phyloP scores from a whole-genome alignment of 495 filamentous ascomycete species.

The Clohesyomyces aquaticus region DNA sequence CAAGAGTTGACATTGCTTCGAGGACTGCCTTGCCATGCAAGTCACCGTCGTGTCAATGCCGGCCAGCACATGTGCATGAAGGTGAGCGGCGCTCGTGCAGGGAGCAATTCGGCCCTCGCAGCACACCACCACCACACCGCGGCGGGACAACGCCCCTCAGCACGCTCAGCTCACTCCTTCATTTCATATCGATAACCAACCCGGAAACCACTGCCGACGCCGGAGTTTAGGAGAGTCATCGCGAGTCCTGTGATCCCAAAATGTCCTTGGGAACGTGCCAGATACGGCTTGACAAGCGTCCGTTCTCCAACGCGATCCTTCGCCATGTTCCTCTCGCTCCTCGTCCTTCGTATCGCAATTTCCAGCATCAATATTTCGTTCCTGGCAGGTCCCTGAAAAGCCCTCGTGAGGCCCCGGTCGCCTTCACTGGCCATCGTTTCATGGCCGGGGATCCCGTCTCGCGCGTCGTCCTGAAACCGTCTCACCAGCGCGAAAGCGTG shows the following conservation, averaged over 20 bases:
- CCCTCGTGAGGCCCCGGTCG: conserved; percentile 3
- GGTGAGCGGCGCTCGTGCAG: background rate
- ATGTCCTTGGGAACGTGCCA: background rate
- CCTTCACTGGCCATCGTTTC: conserved; percentile 17
- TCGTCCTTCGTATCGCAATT: conserved; percentile 2
- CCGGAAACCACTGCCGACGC: background rate
- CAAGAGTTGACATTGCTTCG: too few relatives aligned
- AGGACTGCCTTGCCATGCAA: background rate
- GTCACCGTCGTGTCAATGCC: background rate
- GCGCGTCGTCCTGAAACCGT: conserved; percentile 29
- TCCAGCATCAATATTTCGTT: background rate
- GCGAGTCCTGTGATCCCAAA: background rate
- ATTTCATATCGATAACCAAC: background rate
- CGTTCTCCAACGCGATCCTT: background rate
- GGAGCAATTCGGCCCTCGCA: too few relatives aligned
- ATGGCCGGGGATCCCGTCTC: conserved; percentile 27
- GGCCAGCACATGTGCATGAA: background rate
- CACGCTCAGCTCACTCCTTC: background rate
- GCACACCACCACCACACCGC: too few relatives aligned
- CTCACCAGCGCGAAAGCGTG: conserved; percentile 21
- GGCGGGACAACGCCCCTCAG: too few relatives aligned
- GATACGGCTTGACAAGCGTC: background rate
- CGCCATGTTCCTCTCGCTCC: too few relatives aligned
- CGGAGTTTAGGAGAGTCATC: background rate
- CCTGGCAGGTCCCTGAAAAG: background rate